Evolutionary conservation across 2,329 filamentous ascomycete genomes (phyloP).

Genomic region (Penicillium sp.): DNA sequence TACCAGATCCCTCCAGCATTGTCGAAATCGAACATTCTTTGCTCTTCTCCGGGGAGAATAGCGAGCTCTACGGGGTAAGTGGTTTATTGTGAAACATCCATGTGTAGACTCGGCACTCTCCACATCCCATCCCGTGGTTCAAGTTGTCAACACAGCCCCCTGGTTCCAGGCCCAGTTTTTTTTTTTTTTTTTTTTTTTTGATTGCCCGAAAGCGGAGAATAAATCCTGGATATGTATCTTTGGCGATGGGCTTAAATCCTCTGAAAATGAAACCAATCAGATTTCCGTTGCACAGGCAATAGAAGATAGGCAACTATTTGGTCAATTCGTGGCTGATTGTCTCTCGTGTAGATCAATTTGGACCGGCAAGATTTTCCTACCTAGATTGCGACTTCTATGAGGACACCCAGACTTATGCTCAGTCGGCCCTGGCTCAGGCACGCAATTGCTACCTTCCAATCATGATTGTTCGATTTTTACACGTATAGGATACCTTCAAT

Average conservation of each 20-base stretch:
- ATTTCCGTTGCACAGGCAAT: too few relatives aligned
- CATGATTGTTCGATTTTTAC: too few relatives aligned
- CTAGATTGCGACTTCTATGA: too few relatives aligned
- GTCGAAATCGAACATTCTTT: constrained; percentile 8
- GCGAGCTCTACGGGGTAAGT: background rate
- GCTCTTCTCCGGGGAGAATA: background rate
- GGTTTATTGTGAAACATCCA: background rate
- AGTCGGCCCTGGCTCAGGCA: too few relatives aligned
- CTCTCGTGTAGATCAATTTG: too few relatives aligned
- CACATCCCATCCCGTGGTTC: background rate
- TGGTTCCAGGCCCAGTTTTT: background rate
- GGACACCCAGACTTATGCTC: too few relatives aligned
- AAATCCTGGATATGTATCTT: background rate
- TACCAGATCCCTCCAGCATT: constrained; percentile 3
- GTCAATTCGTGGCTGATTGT: too few relatives aligned
- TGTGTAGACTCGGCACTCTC: background rate
- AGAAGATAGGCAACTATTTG: too few relatives aligned
- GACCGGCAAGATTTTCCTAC: too few relatives aligned
- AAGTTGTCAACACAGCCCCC: background rate
- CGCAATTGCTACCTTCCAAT: too few relatives aligned
- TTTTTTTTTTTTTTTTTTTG: too few relatives aligned
- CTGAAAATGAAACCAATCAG: background rate
- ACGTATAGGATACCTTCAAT: too few relatives aligned
- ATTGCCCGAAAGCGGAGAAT: background rate
- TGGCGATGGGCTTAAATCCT: background rate